Base-by-base conservation (phyloP, 441 rosid species). In the Raphanus hybrid region DNA sequence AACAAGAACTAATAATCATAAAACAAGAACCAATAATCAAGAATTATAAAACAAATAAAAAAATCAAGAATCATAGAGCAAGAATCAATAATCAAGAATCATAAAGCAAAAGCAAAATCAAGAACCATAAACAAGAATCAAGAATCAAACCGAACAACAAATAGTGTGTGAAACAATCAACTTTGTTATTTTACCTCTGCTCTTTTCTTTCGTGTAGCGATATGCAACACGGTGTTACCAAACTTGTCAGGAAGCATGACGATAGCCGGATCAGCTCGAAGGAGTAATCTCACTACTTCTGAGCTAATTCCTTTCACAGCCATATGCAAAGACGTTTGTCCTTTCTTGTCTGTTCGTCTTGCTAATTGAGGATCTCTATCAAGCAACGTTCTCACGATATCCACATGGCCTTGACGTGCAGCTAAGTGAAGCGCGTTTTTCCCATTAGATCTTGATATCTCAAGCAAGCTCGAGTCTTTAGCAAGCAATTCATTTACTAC, bases 241-340 rank as follows among this genome's bases (percentile, higher is more conserved):
- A 87, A 90, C 82, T 86, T 90, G 82, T 91, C 97, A 1, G 91
- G 97, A 18, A 92, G 95, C 92, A 87, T 87, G 73, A 90, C 92
- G 54, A 85, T 90, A 59, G 92, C 90, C 1, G 90, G 82, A 87
- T 91, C 97, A 35, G 90, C 85, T 39, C 82, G 82, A 82, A 94
- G 92, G 37, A 92, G 90, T 80, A 84, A 79, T 84, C 82, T 83
- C 67, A 91, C 99, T 16, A 87, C 96, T 50, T 82, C 76, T 71
- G 78, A 63, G 83, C 86, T 89, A 55, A 82, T 74, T 10, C 97
- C 98, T 84, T 94, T 92, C 35, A 91, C 98, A 68, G 97, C 96
- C 97, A 91, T 94, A 72, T 94, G 98, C 75, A 94, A 79, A 37
- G 99, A 88, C n/a, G 98, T 94, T 78, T 94, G 97, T 6, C 91